Conservation (phyloP, 805 yeast genomes). For the Kodamaea neixiangensis region DNA sequence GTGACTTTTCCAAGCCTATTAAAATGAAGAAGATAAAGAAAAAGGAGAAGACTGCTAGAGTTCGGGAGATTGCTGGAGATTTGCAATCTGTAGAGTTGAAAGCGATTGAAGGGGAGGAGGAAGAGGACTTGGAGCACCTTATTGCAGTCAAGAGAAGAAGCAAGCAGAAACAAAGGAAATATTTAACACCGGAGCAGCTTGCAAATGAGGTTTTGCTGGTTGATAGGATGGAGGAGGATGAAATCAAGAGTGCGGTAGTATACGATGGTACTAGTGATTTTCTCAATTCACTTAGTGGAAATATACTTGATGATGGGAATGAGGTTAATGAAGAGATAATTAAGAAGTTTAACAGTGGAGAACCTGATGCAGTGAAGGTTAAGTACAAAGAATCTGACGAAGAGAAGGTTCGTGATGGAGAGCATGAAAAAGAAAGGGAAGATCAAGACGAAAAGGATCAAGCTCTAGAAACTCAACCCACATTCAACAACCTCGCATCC, state of each 20-base stretch:
- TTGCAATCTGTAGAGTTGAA: constrained; percentile 34
- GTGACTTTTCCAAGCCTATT: constrained; percentile 22
- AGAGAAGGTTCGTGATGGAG: background rate
- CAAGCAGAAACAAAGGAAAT: constrained; percentile 30
- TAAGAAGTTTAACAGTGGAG: background rate
- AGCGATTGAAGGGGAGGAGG: constrained; percentile 25
- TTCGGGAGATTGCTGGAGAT: constrained; percentile 29
- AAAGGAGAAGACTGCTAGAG: constrained; percentile 26
- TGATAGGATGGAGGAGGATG: constrained; percentile 19
- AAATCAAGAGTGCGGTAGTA: constrained; percentile 16
- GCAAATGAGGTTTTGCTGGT: constrained; percentile 38
- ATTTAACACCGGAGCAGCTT: constrained; percentile 33
- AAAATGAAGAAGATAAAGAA: constrained; percentile 47
- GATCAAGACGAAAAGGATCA: background rate
- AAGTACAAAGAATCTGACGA: background rate
- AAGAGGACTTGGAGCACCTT: constrained; percentile 35
- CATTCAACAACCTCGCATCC: constrained; percentile 22
- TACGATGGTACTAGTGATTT: constrained; percentile 45
- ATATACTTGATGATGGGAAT: constrained; percentile 27
- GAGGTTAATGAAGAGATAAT: constrained; percentile 24
- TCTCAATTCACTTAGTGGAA: constrained; percentile 25
- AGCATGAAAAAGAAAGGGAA: background rate
- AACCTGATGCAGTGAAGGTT: background rate
- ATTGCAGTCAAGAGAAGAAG: constrained; percentile 29
- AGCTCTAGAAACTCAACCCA: constrained; percentile 14